Base-by-base conservation (phyloP, 495 filamentous ascomycete species). In the Aspergillus affinis region DNA sequence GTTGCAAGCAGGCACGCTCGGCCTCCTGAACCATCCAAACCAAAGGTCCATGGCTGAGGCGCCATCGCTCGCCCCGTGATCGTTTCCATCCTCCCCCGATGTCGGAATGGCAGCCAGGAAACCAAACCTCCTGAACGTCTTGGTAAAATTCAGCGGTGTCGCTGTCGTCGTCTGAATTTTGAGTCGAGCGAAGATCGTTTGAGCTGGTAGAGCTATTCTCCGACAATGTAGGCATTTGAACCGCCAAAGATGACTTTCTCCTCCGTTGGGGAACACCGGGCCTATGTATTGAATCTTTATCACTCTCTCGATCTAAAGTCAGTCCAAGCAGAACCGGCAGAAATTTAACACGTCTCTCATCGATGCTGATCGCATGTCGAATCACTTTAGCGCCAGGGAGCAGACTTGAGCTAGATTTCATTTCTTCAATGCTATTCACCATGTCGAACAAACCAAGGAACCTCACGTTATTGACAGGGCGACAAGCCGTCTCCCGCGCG, bases 21-120 rank as follows among this genome's bases (percentile, higher is more conserved):
- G 89, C 89, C 73, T 92, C 90, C 55, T 84, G 78, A 1, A 93
- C 82, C 88, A 93, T 93, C 84, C 90, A 93, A 4, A 87, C 81
- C 2, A 93, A 74, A 2, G 90, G 88, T 12, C 84, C 78, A 65
- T 94, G 88, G 59, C 84, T 88, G 3, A 90, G 74, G 4, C 85
- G 69, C 54, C 70, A 72, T 46, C 81, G 81, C 62, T 85, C 82
- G 0, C 78, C 80, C 0, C 74, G 63, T 0, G 75, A 63, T n/a
- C n/a, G n/a, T 53, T 86, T 83, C 90, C 89, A 93, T 0, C 90
- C 90, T 15, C 90, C 90, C 4, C 90, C 90, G 23, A 93, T 82
- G 63, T 93, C 90, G 6, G 81, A 88, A 64, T 93, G 90, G 21
- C 85, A 83, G n/a, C 90, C 90, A 0, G 88, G 77, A 64, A 92